Evolutionary conservation across 2,329 filamentous ascomycete species (phyloP), one percentile per base, ranked within the genome.

Genomic region (Fusarium ambrosium): DNA sequence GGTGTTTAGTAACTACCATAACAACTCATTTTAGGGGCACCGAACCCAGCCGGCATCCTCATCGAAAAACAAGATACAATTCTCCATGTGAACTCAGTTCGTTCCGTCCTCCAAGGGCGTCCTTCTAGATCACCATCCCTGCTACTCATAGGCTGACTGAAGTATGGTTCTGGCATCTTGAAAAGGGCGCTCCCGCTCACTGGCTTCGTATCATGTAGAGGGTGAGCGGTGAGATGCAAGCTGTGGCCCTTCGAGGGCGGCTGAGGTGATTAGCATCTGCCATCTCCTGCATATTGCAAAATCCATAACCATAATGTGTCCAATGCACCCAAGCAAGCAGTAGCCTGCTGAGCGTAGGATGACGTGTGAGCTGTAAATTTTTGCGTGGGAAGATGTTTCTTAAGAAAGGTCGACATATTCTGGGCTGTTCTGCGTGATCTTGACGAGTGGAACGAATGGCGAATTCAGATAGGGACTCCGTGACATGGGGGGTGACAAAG

Each of bases 231-330:
- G 73, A 73, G 77, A 77, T 78, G 78, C 73, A 77, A 77, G 76
- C 69, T 69, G 65, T 64, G 67, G 59, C 64, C 65, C 70, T 70
- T 65, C 45, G 56, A 48, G 60, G 70, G 58, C 66, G 66, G 65
- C 55, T 68, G 67, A 66, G 45, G 69, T 72, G 64, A 78, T 78
- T 80, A 80, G 78, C 74, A 78, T 76, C 79, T 80, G 79, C 74
- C 75, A 75, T 72, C 80, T 77, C 79, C 80, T 79, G 79, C 83
- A 85, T 87, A 87, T 87, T 85, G 86, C 87, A 89, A 89, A 88
- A 89, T 85, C 83, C 85, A 85, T 89, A 90, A 89, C 82, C 86
- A 89, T 89, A 83, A 89, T 87, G 85, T 90, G 87, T 90, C 88
- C 88, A 90, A 90, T 86, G 84, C 86, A 85, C 87, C 85, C 84